Percentiles rank a stretch among this genome's conserved stretches.
Conservation (phyloP, 2,329 filamentous ascomycete species). For the Leptographium wingfieldii region DNA sequence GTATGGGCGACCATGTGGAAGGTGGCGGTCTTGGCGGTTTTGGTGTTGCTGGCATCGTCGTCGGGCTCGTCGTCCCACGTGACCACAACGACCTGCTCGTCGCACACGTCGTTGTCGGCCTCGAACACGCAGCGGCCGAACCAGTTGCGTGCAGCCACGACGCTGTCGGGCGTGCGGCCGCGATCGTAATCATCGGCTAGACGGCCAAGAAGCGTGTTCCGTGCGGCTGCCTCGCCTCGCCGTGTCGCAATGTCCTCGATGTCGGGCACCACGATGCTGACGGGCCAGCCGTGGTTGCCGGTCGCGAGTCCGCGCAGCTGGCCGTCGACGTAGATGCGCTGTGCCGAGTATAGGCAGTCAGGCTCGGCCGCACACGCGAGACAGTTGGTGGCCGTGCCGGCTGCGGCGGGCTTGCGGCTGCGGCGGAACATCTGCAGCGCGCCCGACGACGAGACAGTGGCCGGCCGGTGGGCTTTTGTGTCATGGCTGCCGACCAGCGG, state of each 20-base stretch:
- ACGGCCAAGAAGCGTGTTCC: conserved; percentile 24
- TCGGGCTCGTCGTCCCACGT: conserved; percentile 52
- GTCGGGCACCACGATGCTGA: conserved; percentile 81
- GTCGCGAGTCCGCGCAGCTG: conserved; percentile 46
- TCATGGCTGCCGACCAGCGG: conserved; percentile 24
- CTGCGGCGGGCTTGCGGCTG: conserved; percentile 60
- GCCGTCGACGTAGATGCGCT: conserved; percentile 58
- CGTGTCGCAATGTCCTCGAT: conserved; percentile 61
- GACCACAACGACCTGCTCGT: conserved; percentile 83
- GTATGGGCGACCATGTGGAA: conserved; percentile 95
- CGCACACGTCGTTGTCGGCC: conserved; percentile 81
- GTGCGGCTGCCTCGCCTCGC: conserved; percentile 34
- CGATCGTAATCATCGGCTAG: conserved; percentile 37
- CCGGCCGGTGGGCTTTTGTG: conserved; percentile 50
- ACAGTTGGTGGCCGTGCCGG: conserved; percentile 75
- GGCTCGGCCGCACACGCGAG: conserved; percentile 62
- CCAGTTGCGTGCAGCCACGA: conserved; percentile 50
- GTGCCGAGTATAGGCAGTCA: conserved; percentile 74
- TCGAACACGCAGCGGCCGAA: conserved; percentile 96
- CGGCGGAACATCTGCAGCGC: conserved; percentile 66
- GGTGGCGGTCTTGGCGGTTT: conserved; percentile 59
- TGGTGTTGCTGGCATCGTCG: no score
- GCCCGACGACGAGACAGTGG: conserved; percentile 63
- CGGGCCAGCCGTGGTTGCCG: conserved; percentile 65
- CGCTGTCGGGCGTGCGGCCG: conserved; percentile 30